A percentile compares a stretch with the other conserved stretches of the same genome.
Conservation (phyloP, 805 yeast genomes). For the Zygoascus ofunaensis region DNA sequence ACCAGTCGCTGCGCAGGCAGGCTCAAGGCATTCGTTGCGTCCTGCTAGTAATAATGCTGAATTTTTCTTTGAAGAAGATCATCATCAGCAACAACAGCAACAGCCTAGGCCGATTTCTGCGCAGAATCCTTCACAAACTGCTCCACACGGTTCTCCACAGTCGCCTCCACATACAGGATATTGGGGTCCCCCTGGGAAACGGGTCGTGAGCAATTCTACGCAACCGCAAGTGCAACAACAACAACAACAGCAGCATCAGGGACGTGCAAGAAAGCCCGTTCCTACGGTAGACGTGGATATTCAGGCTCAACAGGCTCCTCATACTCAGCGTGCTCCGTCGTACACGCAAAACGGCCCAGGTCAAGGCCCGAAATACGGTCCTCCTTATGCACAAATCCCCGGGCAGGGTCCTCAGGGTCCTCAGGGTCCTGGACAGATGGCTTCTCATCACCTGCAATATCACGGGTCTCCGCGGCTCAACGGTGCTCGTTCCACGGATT, state of each 20-base stretch:
- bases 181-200: too few relatives aligned
- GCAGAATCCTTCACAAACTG: background rate
- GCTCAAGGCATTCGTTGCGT: background rate
- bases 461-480: background rate
- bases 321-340: background rate
- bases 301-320: conserved; percentile 3
- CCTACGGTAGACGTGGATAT: background rate
- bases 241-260: background rate
- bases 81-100: conserved; percentile 3
- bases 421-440: too few relatives aligned
- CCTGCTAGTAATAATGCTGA: background rate
- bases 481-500: background rate
- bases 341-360: too few relatives aligned
- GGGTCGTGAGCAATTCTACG: too few relatives aligned
- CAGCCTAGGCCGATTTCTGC: background rate
- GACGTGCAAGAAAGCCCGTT: background rate
- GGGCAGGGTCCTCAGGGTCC: too few relatives aligned
- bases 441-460: background rate
- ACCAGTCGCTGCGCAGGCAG: background rate
- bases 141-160: too few relatives aligned
- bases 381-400: too few relatives aligned
- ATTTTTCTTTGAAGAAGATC: background rate
- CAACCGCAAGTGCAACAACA: too few relatives aligned
- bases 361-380: too few relatives aligned
- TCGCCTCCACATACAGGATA: too few relatives aligned